Base-by-base conservation (phyloP, 352 stramenopile genomes). In the Phytophthora lateralis region DNA sequence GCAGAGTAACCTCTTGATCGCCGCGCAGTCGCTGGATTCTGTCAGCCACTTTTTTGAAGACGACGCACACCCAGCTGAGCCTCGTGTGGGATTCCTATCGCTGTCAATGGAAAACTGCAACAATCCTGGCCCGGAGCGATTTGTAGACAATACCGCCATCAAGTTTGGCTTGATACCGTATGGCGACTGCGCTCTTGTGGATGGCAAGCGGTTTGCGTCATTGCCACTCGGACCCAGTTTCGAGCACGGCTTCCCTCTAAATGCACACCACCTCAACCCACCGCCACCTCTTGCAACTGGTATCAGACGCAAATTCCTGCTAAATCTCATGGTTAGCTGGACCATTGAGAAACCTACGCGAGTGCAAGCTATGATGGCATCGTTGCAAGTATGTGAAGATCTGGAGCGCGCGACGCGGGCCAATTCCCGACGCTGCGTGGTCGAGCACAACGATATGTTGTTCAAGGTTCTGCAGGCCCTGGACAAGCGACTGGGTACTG, bases 251-350 rank as follows among this genome's bases (percentile, higher is more conserved):
- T 89, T 87, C 51, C 79, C 79, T 0, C 62, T 78, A 6, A 89
- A 89, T 21, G 66, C 71, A 0, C 76, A 89, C 47, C 50, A 63
- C 17, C 48, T 72, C 2, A 66, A 69, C 4, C 39, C 47, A n/a
- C 67, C 62, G 0, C 43, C 53, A 2, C 54, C 60, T 37, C 39
- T 63, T 37, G 38, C 35, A 21, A 34, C 57, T 53, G 63, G 57
- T 10, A 55, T 67, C n/a, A 57, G 63, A 3, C 61, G 68, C 14
- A 75, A 69, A 42, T 78, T 75, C 12, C 43, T 89, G 41, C 58
- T 89, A 6, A 89, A 85, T 39, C 60, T 89, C 55, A 85, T 89
- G 72, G 77, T 87, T 46, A 89, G 79, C 62, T 89, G 75, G 76
- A 87, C 79, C 8, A 68, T 81, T 12, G 75, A 82, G 49, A 89